phyloP scores from a whole-genome alignment of 805 yeast species.

The Phaffomyces antillensis region DNA sequence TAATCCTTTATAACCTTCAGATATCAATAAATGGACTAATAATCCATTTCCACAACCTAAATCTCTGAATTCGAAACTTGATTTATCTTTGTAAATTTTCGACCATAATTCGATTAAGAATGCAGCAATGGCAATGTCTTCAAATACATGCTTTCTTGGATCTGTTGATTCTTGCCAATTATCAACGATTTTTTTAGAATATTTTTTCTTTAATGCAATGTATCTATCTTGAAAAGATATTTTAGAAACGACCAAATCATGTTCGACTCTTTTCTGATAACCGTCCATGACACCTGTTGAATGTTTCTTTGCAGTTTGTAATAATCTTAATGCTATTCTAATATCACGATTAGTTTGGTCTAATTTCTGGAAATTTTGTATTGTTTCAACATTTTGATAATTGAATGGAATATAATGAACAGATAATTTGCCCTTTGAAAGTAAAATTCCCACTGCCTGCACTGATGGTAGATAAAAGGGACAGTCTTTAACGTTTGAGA shows the following conservation, averaged over 20 bases:
- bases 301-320: slow-evolving; percentile 78
- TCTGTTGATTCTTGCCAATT: slow-evolving; percentile 93
- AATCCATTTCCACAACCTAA: slow-evolving; percentile 95
- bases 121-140: slow-evolving; percentile 93
- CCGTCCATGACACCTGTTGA: slow-evolving; percentile 79
- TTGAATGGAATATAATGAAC: slow-evolving; percentile 69
- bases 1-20: slow-evolving; percentile 75
- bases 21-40: slow-evolving; percentile 61
- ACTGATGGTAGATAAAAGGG: slow-evolving; percentile 92
- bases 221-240: slow-evolving; percentile 79
- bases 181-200: slow-evolving; percentile 67
- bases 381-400: slow-evolving; percentile 20
- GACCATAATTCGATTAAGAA: slow-evolving; percentile 85
- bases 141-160: slow-evolving; percentile 93
- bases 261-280: slow-evolving; percentile 81
- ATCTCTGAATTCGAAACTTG: slow-evolving; percentile 69
- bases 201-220: slow-evolving; percentile 71
- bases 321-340: slow-evolving; percentile 73
- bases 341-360: slow-evolving; percentile 54
- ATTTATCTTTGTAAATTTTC: slow-evolving; percentile 32
- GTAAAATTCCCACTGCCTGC: slow-evolving; percentile 65
- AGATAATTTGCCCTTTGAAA: slow-evolving; percentile 40
- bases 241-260: slow-evolving; percentile 79
- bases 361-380: slow-evolving; percentile 24
- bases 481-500: slow-evolving; percentile 46